A percentile compares a stretch with the other conserved stretches of the same genome.
These are phyloP conservation scores for Suillus clintonianus DNA, from an alignment of 768 basidiomycete genomes.

Conservation along the genomic window DNA sequence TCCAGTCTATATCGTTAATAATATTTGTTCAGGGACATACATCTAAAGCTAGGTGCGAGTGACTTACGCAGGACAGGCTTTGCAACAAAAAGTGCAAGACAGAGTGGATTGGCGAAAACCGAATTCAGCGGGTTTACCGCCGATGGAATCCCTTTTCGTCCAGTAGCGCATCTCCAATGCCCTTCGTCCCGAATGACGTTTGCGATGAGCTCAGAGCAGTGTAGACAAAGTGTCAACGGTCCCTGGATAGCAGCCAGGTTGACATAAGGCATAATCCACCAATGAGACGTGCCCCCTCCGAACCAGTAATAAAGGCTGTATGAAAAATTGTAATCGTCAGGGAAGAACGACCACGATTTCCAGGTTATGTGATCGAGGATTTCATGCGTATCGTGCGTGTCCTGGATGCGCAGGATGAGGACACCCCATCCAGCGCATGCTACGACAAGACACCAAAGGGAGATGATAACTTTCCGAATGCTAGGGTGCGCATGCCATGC, in stretches of 20 bases:
- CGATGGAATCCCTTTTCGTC: slow-evolving; percentile 11
- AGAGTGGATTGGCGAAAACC: slow-evolving; percentile 22
- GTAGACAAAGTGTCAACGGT: slow-evolving; percentile 28
- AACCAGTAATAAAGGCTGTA: not conserved
- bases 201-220: slow-evolving; percentile 28
- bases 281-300: slow-evolving; percentile 14
- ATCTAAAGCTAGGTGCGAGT: not conserved
- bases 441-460: slow-evolving; percentile 24
- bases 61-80: slow-evolving; percentile 29
- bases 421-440: slow-evolving; percentile 26
- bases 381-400: not conserved
- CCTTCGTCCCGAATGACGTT: slow-evolving; percentile 30
- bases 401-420: slow-evolving; percentile 4
- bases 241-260: slow-evolving; percentile 29
- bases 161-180: too few species aligned
- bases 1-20: slow-evolving; percentile 24
- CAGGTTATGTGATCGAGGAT: slow-evolving; percentile 5
- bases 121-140: slow-evolving; percentile 22
- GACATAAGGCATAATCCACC: slow-evolving; percentile 25
- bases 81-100: slow-evolving; percentile 13
- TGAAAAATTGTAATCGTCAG: slow-evolving; percentile 18
- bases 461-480: slow-evolving; percentile 19
- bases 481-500: slow-evolving; percentile 28
- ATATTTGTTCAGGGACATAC: not conserved
- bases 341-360: slow-evolving; percentile 27